phyloP scores from a whole-genome alignment of 495 filamentous ascomycete species.

The Mycothermus thermophilus region DNA sequence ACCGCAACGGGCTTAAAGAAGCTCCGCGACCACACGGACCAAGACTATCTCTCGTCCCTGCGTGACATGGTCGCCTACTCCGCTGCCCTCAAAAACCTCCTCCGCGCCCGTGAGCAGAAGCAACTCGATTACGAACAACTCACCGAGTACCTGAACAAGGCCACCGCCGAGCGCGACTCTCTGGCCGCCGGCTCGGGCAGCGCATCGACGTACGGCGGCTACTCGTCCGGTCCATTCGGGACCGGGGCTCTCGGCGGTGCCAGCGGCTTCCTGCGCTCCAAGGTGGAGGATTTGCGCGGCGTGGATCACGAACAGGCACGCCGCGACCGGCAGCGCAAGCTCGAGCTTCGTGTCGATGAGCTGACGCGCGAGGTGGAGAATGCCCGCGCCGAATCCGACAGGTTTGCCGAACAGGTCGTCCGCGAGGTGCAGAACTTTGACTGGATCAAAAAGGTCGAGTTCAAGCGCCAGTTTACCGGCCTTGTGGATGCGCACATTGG shows the following conservation, averaged over 20 bases:
- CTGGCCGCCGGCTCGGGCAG: conserved; percentile 48
- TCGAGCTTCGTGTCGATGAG: conserved; percentile 83
- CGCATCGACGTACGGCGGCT: conserved; percentile 45
- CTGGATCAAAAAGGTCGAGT: conserved; percentile 86
- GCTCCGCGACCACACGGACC: conserved; percentile 85
- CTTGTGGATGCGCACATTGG: conserved; percentile 76
- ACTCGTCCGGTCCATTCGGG: conserved; percentile 16
- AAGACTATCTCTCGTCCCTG: conserved; percentile 82
- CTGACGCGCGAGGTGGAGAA: conserved; percentile 77
- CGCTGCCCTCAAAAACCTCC: conserved; percentile 62
- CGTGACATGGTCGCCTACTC: conserved; percentile 92
- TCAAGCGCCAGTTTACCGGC: conserved; percentile 69
- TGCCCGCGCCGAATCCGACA: conserved; percentile 66
- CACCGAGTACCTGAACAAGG: conserved; percentile 87
- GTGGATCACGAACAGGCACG: conserved; percentile 91
- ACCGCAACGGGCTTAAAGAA: conserved; percentile 57
- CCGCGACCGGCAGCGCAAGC: conserved; percentile 70
- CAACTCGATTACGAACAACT: conserved; percentile 94
- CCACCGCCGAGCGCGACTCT: conserved; percentile 72
- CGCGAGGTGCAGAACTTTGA: conserved; percentile 89
- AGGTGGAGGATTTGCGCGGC: conserved; percentile 92
- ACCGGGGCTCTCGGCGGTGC: conserved; percentile 38
- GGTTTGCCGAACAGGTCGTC: conserved; percentile 88
- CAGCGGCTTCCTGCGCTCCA: conserved; percentile 80
- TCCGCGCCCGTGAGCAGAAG: conserved; percentile 92